phyloP scores from a whole-genome alignment of 805 yeast genomes.

The Pichia cephalocereana region DNA sequence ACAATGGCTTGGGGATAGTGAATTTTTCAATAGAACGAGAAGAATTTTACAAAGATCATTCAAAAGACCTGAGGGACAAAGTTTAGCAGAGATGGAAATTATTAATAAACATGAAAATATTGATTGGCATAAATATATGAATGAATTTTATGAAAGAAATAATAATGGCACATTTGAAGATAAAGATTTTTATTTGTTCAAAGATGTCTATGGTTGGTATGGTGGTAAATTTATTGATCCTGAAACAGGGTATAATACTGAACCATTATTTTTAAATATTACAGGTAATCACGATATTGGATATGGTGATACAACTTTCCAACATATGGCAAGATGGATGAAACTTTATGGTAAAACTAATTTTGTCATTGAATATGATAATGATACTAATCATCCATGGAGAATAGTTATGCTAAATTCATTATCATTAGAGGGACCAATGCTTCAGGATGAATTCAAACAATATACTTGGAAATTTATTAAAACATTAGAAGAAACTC shows the following conservation, averaged over 20 bases:
- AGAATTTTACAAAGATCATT: constrained; percentile 67
- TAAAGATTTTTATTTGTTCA: constrained; percentile 36
- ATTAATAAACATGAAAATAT: constrained; percentile 41
- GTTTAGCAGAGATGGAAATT: constrained; percentile 38
- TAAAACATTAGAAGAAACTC: constrained; percentile 41
- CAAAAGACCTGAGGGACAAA: constrained; percentile 46
- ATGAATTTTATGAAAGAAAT: constrained; percentile 23
- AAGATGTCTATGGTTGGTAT: constrained; percentile 63
- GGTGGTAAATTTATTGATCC: constrained; percentile 4
- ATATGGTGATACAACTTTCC: constrained; percentile 91
- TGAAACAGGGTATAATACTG: constrained; percentile 26
- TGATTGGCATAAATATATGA: constrained; percentile 43
- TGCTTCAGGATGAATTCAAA: constrained; percentile 61
- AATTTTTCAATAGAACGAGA: constrained; percentile 70
- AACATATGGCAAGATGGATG: constrained; percentile 74
- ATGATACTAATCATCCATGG: constrained; percentile 63
- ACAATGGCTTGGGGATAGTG: constrained; percentile 90
- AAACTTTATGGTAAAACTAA: constrained; percentile 77
- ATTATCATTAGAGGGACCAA: constrained; percentile 83
- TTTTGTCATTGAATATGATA: constrained; percentile 64
- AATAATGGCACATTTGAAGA: constrained; percentile 24
- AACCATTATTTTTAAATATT: constrained; percentile 69
- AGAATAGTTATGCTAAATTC: constrained; percentile 84
- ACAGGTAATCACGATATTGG: constrained; percentile 97
- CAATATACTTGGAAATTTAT: constrained; percentile 68